A percentile compares a stretch with the other conserved stretches of the same genome.
Conservation (phyloP, 2,329 filamentous ascomycete genomes). For the Xylaria sp. region DNA sequence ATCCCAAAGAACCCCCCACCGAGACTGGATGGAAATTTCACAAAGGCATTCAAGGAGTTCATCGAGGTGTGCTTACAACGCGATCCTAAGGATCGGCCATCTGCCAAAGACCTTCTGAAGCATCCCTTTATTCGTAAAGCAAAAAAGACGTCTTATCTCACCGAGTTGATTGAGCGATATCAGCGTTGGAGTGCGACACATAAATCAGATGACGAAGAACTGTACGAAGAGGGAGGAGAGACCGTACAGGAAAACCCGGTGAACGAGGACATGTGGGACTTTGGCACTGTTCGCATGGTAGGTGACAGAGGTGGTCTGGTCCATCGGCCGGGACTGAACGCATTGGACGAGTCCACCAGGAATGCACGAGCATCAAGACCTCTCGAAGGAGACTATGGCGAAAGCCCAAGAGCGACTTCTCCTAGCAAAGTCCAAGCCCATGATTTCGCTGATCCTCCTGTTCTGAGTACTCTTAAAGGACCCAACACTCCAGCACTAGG, state of each 20-base stretch:
- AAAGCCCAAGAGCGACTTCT: constrained; percentile 61
- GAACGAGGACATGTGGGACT: constrained; percentile 96
- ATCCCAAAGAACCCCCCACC: constrained; percentile 96
- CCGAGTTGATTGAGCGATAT: constrained; percentile 92
- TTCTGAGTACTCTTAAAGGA: constrained; percentile 66
- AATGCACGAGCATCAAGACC: constrained; percentile 74
- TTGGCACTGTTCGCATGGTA: constrained; percentile 91
- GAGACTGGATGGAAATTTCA: constrained; percentile 81
- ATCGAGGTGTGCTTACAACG: constrained; percentile 85
- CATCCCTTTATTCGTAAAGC: constrained; percentile 91
- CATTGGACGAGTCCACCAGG: constrained; percentile 82
- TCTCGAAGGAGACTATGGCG: constrained; percentile 64
- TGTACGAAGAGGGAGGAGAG: constrained; percentile 67
- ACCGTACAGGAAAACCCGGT: constrained; percentile 66
- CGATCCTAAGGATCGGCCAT: constrained; percentile 88
- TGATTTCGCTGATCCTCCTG: constrained; percentile 56
- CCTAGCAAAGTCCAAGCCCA: constrained; percentile 62
- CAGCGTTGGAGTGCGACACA: constrained; percentile 87
- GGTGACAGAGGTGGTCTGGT: constrained; percentile 69
- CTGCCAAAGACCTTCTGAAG: constrained; percentile 85
- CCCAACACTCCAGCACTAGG: constrained; percentile 54
- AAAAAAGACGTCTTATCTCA: constrained; percentile 96
- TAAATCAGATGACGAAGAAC: constrained; percentile 76
- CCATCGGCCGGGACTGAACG: constrained; percentile 67
- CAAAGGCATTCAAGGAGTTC: constrained; percentile 85